These are phyloP conservation scores for Sclerotinia nivalis DNA, from an alignment of 2,329 filamentous ascomycete species.

Conservation along the genomic window DNA sequence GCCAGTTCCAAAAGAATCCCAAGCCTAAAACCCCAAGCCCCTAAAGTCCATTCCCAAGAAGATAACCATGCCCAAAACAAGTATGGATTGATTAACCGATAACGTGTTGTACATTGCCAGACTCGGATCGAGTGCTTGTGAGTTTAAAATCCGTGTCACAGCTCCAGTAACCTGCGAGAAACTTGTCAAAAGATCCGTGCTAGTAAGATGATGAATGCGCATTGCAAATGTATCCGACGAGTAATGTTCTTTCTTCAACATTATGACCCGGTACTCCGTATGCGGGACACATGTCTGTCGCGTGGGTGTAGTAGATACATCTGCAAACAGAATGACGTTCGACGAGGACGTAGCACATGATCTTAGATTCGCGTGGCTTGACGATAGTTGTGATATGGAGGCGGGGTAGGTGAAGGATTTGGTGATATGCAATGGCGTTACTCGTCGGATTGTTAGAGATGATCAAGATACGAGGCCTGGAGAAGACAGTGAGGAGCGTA, in stretches of 20 bases:
- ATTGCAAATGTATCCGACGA: conserved; percentile 67
- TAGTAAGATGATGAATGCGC: conserved; percentile 11
- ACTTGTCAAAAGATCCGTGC: neutral
- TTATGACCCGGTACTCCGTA: conserved; percentile 62
- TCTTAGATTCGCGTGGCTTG: conserved; percentile 28
- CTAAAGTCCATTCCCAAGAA: neutral
- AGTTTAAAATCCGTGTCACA: neutral
- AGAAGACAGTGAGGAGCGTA: neutral
- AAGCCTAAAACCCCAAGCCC: neutral
- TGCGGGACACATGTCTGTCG: conserved; percentile 64
- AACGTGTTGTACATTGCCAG: neutral
- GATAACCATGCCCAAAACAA: neutral
- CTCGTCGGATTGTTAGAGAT: neutral
- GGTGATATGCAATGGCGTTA: neutral
- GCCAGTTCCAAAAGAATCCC: neutral
- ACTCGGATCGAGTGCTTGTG: neutral
- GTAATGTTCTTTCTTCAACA: conserved; percentile 64
- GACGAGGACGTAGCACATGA: conserved; percentile 70
- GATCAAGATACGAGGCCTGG: neutral
- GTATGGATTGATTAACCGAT: neutral
- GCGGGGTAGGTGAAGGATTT: neutral
- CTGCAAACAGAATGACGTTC: conserved; percentile 69
- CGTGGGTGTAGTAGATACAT: conserved; percentile 68
- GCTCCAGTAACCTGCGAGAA: neutral
- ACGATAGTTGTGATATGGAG: neutral